Percentiles rank a stretch among this genome's conserved stretches.
phyloP scores from a whole-genome alignment of 306 rosid genomes.

The Gynostemma pentaphyllum region DNA sequence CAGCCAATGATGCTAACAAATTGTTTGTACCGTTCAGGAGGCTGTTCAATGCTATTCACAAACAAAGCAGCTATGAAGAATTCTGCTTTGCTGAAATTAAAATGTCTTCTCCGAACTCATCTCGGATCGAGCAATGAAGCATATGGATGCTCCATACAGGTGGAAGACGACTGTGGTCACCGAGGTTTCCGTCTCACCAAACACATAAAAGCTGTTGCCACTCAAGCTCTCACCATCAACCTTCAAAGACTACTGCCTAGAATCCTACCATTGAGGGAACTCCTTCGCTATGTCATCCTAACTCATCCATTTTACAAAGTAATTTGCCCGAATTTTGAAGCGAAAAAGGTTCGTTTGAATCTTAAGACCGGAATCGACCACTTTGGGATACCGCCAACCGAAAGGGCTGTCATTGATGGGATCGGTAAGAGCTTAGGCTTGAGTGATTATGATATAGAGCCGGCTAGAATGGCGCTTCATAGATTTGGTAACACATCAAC shows the following conservation, averaged over 20 bases:
- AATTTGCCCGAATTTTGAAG: conserved; percentile 1
- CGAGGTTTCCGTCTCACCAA: conserved; percentile 61
- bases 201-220: conserved; percentile 51
- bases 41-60: conserved; percentile 64
- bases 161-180: conserved; percentile 52
- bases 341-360: conserved; percentile 28
- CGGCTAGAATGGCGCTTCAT: conserved; percentile 69
- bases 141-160: conserved; percentile 61
- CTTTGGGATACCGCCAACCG: conserved; percentile 72
- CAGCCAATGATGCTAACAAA: conserved; percentile 69
- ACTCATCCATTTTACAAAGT: conserved; percentile 3
- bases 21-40: conserved; percentile 72
- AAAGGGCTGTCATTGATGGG: conserved; percentile 66
- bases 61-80: conserved; percentile 28
- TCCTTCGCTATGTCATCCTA: conserved; percentile 17
- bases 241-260: conserved; percentile 39
- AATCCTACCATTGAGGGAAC: conserved; percentile 51
- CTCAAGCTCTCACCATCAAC: conserved; percentile 45
- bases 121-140: conserved; percentile 65
- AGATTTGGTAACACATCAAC: conserved; percentile 86
- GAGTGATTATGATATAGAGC: conserved; percentile 57
- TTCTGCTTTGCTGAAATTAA: conserved; percentile 49
- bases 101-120: conserved; percentile 53
- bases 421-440: conserved; percentile 53
- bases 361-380: conserved; percentile 60